These are phyloP conservation scores for Malassezia psittaci DNA, from an alignment of 1,284 basidiomycete genomes.

Conservation along the genomic window DNA sequence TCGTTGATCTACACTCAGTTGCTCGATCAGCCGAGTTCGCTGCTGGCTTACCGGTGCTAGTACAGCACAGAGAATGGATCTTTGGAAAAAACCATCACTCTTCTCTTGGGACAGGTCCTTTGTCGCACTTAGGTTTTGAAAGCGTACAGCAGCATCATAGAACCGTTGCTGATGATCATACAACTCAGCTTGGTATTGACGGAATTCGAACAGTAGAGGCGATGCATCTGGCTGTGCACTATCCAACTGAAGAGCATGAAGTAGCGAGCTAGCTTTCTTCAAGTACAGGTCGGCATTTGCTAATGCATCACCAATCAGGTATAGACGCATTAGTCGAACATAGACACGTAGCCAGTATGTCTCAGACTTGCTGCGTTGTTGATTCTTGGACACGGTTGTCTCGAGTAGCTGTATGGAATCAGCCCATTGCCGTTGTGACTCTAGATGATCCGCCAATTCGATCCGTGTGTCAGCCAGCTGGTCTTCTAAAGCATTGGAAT, in stretches of 20 bases:
- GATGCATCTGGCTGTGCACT: conserved; percentile 17
- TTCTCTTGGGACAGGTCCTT: conserved; percentile 30
- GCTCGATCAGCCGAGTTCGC: conserved; percentile 78
- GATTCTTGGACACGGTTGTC: conserved; percentile 80
- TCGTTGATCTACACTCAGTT: conserved; percentile 86
- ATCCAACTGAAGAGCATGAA: conserved; percentile 52
- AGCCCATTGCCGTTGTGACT: conserved; percentile 80
- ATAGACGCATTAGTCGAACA: conserved; percentile 81
- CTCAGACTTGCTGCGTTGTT: conserved; percentile 66
- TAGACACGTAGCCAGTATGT: conserved; percentile 80
- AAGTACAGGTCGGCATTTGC: conserved; percentile 91
- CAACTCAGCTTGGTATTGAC: conserved; percentile 61
- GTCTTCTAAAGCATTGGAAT: conserved; percentile 4
- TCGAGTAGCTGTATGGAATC: conserved; percentile 81
- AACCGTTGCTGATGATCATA: conserved; percentile 84
- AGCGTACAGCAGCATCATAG: conserved; percentile 83
- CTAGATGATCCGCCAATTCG: conserved; percentile 76
- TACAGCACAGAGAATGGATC: conserved; percentile 87
- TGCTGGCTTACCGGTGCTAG: conserved; percentile 95
- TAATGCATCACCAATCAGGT: conserved; percentile 89
- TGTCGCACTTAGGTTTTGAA: conserved; percentile 64
- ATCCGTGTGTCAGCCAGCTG: conserved; percentile 59
- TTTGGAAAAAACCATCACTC: conserved; percentile 45
- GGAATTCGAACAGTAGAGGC: conserved; percentile 36
- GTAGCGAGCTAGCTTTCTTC: conserved; percentile 82